These are phyloP conservation scores for Chaetomium cochliodes DNA, from an alignment of 495 filamentous ascomycete species.

Conservation along the genomic window DNA sequence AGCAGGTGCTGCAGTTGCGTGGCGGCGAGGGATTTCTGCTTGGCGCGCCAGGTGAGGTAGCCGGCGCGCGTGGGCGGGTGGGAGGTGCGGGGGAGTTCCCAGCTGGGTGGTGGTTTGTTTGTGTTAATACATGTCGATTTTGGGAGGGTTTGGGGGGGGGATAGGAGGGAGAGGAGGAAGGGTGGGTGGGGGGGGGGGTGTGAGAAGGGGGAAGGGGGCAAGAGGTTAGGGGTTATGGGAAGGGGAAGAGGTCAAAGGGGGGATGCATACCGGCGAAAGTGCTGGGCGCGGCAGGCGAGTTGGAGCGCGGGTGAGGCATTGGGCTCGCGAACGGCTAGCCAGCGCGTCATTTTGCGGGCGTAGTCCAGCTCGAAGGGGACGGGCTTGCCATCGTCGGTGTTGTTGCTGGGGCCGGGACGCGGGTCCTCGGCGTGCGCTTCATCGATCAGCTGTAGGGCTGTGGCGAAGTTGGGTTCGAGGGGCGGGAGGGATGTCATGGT, in stretches of 20 bases:
- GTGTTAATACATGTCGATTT: not conserved
- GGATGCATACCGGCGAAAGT: conserved; percentile 53
- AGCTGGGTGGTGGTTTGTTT: conserved; percentile 44
- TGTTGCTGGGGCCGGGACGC: conserved; percentile 24
- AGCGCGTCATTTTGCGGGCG: conserved; percentile 71
- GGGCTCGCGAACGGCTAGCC: conserved; percentile 57
- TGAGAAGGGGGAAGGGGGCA: not conserved
- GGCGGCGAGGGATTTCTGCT: conserved; percentile 69
- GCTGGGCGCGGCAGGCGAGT: conserved; percentile 77
- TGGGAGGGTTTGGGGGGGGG: too few species aligned
- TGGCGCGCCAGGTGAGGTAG: conserved; percentile 72
- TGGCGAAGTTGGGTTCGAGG: conserved; percentile 32
- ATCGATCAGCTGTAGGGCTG: conserved; percentile 65
- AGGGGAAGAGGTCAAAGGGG: not conserved
- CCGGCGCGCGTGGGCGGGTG: conserved; percentile 69
- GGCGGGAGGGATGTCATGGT: conserved; percentile 29
- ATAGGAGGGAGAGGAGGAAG: too few species aligned
- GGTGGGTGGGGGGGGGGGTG: not conserved
- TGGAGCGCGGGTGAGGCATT: conserved; percentile 61
- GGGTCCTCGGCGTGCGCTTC: conserved; percentile 71
- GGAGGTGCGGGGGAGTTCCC: conserved; percentile 69
- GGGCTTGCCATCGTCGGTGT: conserved; percentile 33
- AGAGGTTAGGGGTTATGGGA: not conserved
- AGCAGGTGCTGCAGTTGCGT: conserved; percentile 54
- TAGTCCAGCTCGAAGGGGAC: conserved; percentile 78